These are phyloP conservation scores for Lentinula edodes DNA, from an alignment of 768 basidiomycete genomes.

Conservation along the genomic window DNA sequence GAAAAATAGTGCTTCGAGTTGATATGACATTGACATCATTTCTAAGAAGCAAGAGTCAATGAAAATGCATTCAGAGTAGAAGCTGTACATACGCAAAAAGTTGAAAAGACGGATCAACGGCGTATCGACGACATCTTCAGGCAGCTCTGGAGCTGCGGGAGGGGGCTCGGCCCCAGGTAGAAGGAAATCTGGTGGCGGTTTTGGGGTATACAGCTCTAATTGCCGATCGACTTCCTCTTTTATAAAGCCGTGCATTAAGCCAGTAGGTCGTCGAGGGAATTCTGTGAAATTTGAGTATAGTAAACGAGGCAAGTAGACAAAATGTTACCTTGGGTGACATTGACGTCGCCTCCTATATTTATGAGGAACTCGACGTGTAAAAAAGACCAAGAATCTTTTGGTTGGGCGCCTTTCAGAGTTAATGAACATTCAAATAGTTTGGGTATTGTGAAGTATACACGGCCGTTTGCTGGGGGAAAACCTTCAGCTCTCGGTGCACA, in stretches of 20 bases:
- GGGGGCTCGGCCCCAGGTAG: conserved; percentile 36
- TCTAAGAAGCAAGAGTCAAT: conserved; percentile 37
- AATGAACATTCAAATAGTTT: conserved; percentile 71
- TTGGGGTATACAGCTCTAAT: conserved; percentile 56
- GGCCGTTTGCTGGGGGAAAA: conserved; percentile 57
- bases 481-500: background rate
- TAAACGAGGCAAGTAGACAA: background rate
- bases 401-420: conserved; percentile 65
- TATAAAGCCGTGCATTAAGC: conserved; percentile 59
- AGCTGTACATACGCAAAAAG: conserved; percentile 67
- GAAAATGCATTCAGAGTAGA: background rate
- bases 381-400: conserved; percentile 82
- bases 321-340: conserved; percentile 57
- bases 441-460: conserved; percentile 69
- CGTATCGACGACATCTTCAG: conserved; percentile 63
- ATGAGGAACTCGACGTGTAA: conserved; percentile 73
- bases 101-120: conserved; percentile 85
- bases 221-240: conserved; percentile 69
- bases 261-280: conserved; percentile 65
- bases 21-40: conserved; percentile 89
- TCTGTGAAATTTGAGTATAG: conserved; percentile 32
- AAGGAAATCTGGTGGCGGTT: conserved; percentile 32
- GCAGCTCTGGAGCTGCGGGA: conserved; percentile 44
- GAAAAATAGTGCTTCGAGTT: conserved; percentile 83
- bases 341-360: conserved; percentile 66